phyloP scores from a whole-genome alignment of 2,329 filamentous ascomycete species.

The Bipolaris bicolor region DNA sequence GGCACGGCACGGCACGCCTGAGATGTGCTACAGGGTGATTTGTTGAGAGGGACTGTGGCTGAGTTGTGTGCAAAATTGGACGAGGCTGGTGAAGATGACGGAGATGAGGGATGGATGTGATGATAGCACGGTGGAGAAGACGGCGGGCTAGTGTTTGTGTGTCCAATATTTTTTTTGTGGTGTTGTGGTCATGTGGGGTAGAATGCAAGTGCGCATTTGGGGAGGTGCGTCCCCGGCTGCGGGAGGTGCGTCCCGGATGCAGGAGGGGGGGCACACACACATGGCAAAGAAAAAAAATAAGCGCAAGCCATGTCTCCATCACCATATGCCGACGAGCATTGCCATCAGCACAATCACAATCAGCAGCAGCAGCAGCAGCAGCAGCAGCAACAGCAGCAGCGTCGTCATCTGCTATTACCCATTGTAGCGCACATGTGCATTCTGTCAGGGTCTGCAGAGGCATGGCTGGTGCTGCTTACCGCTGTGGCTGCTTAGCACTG shows the following conservation, averaged over 20 bases:
- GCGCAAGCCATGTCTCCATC: too few species aligned
- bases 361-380: too few species aligned
- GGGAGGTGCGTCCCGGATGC: too few species aligned
- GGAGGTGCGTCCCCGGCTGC: neutral
- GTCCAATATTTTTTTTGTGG: neutral
- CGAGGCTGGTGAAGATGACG: neutral
- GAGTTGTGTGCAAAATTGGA: neutral
- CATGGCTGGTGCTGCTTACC: conserved; percentile 29
- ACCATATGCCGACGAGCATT: neutral
- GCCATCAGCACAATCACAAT: too few species aligned
- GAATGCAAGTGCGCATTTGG: neutral
- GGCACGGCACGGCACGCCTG: conserved; percentile 13
- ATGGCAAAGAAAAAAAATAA: too few species aligned
- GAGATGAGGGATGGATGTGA: neutral
- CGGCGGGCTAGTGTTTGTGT: neutral
- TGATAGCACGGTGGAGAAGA: neutral
- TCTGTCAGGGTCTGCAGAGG: neutral
- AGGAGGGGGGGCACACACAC: too few species aligned
- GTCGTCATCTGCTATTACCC: too few species aligned
- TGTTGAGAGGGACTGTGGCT: conserved; percentile 13
- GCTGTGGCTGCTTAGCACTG: conserved; percentile 30
- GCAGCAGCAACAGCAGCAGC: too few species aligned
- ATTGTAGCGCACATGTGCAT: neutral
- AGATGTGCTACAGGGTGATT: neutral
- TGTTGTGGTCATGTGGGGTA: neutral